Evolutionary conservation across 768 basidiomycete genomes (phyloP), one percentile per base, ranked within the genome.

Genomic region (Mycena sanguinolenta): DNA sequence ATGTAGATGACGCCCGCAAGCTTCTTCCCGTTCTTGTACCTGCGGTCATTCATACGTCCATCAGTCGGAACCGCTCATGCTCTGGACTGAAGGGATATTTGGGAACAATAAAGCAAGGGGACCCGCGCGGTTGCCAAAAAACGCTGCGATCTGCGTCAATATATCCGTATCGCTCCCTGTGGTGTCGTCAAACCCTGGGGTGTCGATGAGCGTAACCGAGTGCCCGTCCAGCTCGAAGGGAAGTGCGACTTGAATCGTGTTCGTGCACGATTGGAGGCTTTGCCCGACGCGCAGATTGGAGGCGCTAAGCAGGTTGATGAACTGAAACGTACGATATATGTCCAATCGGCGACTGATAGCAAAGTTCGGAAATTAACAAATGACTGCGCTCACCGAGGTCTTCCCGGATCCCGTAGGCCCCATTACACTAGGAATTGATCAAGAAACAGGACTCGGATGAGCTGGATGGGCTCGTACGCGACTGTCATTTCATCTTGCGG

Each of bases 161-260:
- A 89, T 77, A 19, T 85, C 85, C 0, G 84, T 81, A 60, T 89
- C 88, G 54, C 82, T 85, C 57, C 79, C 81, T 3, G 76, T 80
- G 3, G 87, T 86, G 73, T 90, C 88, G 69, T 89, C 89, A 64
- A 90, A 90, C 7, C 89, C 89, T 0, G 89, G 89, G 0, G 89
- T 90, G 71, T 90, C 90, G 54, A 91, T 84, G 19, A 91, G 75
- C 0, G 79, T 84, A 10, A 90, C 80, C 19, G 63, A 73, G 13
- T 77, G 77, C 3, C 82, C 86, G 49, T 54, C 50, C 16, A 67
- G 38, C 14, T 17, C 28, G 46, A 89, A 87, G 0, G 85, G 78
- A 14, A 80, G 69, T 0, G 85, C 79, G 4, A 82, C 77, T 61
- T 85, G 81, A 1, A 90, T 84, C 12, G 79, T 79, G 54, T 76